A percentile compares a stretch with the other conserved stretches of the same genome.
Conservation (phyloP, 2,329 filamentous ascomycete genomes). For the Aspergillus floridensis region DNA sequence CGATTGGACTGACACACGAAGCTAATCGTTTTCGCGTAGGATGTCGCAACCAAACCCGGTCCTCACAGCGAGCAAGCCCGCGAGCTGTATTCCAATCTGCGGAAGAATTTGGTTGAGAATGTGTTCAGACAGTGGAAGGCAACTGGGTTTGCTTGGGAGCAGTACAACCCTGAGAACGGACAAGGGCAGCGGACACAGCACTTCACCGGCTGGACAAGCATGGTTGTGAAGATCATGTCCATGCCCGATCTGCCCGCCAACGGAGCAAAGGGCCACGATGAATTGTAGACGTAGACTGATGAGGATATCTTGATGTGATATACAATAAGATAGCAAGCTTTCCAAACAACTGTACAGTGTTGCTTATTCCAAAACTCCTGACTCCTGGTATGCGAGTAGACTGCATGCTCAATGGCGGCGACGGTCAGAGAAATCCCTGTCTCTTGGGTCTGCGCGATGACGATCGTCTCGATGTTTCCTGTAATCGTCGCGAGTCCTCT, state of each 20-base stretch:
- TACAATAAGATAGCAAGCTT: conserved; percentile 8
- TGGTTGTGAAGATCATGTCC: conserved; percentile 95
- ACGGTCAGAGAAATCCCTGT: conserved; percentile 24
- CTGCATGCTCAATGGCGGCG: conserved; percentile 14
- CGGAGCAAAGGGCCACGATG: conserved; percentile 43
- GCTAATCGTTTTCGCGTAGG: conserved; percentile 44
- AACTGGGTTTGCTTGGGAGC: conserved; percentile 97
- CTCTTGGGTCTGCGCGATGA: conserved; percentile 26
- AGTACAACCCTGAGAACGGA: conserved; percentile 93
- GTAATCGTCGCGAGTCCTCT: conserved; percentile 25
- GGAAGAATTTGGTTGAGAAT: conserved; percentile 82
- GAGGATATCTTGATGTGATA: conserved; percentile 12
- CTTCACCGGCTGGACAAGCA: conserved; percentile 98
- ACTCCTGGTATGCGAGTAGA: conserved; percentile 6
- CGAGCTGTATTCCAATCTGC: conserved; percentile 72
- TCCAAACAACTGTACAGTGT: conserved; percentile 13
- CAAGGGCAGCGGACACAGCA: conserved; percentile 94
- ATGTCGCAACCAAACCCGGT: conserved; percentile 62
- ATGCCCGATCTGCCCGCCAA: conserved; percentile 67
- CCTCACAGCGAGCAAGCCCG: conserved; percentile 67
- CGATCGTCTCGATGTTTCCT: conserved; percentile 27
- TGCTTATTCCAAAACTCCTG: conserved; percentile 15
- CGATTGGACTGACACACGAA: background rate
- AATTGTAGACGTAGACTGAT: conserved; percentile 40
- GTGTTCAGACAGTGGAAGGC: conserved; percentile 84